Evolutionary conservation across 495 filamentous ascomycete genomes (phyloP).

Genomic region (Lichina pygmaea): DNA sequence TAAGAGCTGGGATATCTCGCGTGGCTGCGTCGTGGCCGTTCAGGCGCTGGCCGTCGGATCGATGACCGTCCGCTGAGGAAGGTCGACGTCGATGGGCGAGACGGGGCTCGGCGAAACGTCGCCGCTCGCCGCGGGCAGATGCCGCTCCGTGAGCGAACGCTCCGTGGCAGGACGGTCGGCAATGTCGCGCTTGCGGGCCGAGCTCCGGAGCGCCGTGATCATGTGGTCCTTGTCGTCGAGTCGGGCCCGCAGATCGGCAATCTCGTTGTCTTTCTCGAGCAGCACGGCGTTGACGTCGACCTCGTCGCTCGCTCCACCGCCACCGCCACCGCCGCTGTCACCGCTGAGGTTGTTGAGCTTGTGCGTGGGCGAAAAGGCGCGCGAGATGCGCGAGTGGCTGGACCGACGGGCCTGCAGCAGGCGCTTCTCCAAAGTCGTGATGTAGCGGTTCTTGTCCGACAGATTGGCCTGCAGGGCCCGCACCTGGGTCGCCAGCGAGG

Average conservation of each 20-base stretch:
- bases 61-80: too few species aligned
- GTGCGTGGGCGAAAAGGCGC: constrained; percentile 27
- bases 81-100: too few species aligned
- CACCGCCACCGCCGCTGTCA: constrained; percentile 13
- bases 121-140: too few species aligned
- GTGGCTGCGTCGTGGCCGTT: too few species aligned
- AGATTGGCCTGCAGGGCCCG: constrained; percentile 80
- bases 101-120: too few species aligned
- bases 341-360: constrained; percentile 12
- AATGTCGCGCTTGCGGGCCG: constrained; percentile 61
- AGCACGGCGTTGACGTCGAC: constrained; percentile 37
- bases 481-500: constrained; percentile 55
- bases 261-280: constrained; percentile 81
- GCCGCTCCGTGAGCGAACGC: too few species aligned
- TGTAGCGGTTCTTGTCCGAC: constrained; percentile 85
- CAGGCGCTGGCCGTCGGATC: too few species aligned
- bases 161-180: constrained; percentile 24
- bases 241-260: constrained; percentile 63
- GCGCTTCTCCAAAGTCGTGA: constrained; percentile 73
- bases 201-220: constrained; percentile 66
- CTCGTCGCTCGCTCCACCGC: constrained; percentile 26
- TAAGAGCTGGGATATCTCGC: too few species aligned
- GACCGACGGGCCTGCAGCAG: constrained; percentile 75
- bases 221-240: constrained; percentile 93
- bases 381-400: constrained; percentile 64